phyloP scores from a whole-genome alignment of 495 filamentous ascomycete genomes.

The Echria macrotheca region DNA sequence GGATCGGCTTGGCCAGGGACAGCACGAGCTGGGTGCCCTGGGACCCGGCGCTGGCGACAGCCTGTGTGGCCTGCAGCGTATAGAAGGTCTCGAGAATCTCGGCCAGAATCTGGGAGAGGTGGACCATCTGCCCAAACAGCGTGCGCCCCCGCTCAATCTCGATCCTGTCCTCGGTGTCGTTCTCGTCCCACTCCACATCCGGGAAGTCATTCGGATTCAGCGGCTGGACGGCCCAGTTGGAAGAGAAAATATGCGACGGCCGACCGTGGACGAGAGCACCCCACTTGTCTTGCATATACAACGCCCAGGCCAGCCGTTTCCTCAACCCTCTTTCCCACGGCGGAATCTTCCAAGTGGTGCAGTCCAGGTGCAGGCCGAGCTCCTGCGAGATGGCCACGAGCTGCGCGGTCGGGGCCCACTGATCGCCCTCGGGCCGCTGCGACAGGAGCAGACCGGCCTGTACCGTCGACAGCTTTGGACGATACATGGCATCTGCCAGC shows the following conservation, averaged over 20 bases:
- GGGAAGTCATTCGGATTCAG: conserved; percentile 67
- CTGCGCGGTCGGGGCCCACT: conserved; percentile 82
- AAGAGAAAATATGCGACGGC: conserved; percentile 73
- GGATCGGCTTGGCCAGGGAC: conserved; percentile 72
- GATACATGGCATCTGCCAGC: conserved; percentile 69
- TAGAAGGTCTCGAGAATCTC: conserved; percentile 79
- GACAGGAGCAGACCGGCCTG: conserved; percentile 87
- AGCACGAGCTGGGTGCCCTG: conserved; percentile 62
- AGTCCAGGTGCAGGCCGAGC: conserved; percentile 82
- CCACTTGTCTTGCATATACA: conserved; percentile 95
- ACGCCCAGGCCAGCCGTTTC: conserved; percentile 81
- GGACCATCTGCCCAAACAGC: conserved; percentile 68
- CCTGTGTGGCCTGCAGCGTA: conserved; percentile 57
- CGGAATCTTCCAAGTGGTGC: conserved; percentile 81
- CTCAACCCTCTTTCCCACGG: conserved; percentile 78
- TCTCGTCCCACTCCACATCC: conserved; percentile 53
- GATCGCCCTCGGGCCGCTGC: conserved; percentile 80
- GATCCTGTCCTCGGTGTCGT: conserved; percentile 51
- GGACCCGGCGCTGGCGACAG: conserved; percentile 41
- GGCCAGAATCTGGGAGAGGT: conserved; percentile 67
- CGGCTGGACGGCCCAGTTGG: conserved; percentile 76
- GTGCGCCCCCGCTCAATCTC: conserved; percentile 64
- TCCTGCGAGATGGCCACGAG: conserved; percentile 75
- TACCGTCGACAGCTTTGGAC: conserved; percentile 86
- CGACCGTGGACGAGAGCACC: conserved; percentile 78